These are phyloP conservation scores for Tetrapisispora namnaoensis DNA, from an alignment of 805 yeast genomes.

Conservation along the genomic window DNA sequence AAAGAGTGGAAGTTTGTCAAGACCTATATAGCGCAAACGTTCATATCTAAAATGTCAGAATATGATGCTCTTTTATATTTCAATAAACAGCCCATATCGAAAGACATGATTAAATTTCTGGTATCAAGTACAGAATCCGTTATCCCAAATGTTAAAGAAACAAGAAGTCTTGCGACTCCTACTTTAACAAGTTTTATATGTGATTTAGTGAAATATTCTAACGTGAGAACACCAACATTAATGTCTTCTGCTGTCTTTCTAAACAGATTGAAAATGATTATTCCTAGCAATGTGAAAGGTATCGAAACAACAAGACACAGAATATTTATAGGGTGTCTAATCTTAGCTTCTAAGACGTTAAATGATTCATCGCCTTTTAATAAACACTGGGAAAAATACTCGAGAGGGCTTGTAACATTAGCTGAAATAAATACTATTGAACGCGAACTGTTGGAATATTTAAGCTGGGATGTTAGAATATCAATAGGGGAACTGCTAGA, in stretches of 20 bases:
- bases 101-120: conserved; percentile 24
- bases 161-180: conserved; percentile 23
- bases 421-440: conserved; percentile 86
- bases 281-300: conserved; percentile 85
- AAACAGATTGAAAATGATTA: conserved; percentile 58
- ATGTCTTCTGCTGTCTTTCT: conserved; percentile 87
- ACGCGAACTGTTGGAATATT: conserved; percentile 68
- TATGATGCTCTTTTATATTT: conserved; percentile 23
- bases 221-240: conserved; percentile 89
- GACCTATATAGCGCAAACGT: no score
- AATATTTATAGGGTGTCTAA: conserved; percentile 79
- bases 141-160: conserved; percentile 12
- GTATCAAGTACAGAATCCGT: conserved; percentile 22
- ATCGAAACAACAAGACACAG: conserved; percentile 90
- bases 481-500: conserved; percentile 57
- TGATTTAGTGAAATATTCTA: conserved; percentile 64
- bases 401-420: conserved; percentile 69
- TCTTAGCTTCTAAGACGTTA: conserved; percentile 82
- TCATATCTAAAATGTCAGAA: conserved; percentile 9
- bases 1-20: no score
- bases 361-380: conserved; percentile 93
- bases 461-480: conserved; percentile 79
- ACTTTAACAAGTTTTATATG: conserved; percentile 57
- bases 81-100: conserved; percentile 20
- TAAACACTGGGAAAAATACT: conserved; percentile 92